Evolutionary conservation across 2,329 filamentous ascomycete species (phyloP).

Genomic region (Trichophyton equinum): DNA sequence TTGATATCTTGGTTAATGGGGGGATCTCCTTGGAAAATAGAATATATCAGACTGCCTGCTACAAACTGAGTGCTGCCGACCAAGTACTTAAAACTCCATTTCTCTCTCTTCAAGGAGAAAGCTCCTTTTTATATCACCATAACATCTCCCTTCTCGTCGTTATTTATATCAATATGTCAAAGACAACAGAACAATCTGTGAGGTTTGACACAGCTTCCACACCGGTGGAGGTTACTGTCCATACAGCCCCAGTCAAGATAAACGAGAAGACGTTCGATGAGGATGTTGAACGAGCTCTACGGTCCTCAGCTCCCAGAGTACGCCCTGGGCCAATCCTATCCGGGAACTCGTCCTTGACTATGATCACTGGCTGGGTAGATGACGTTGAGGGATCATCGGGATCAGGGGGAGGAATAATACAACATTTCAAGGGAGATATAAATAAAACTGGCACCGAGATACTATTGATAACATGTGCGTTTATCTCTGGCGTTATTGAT

Average conservation of each 20-base stretch:
- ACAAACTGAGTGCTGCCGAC: not conserved
- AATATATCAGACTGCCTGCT: not conserved
- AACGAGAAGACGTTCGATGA: not conserved
- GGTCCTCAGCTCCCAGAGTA: not conserved
- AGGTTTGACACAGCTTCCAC: conserved; percentile 5
- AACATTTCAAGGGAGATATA: conserved; percentile 11
- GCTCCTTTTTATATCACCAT: not conserved
- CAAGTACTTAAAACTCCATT: not conserved
- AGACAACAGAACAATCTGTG: not conserved
- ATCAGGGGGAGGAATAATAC: not conserved
- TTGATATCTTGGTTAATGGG: not conserved
- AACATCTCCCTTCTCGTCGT: not conserved
- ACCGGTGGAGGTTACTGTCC: not conserved
- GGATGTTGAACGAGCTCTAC: not conserved
- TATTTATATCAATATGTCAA: not conserved
- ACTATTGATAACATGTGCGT: conserved; percentile 13
- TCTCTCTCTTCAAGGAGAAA: not conserved
- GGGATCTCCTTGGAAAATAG: not conserved
- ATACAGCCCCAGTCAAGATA: not conserved
- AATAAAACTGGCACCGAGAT: conserved; percentile 9
- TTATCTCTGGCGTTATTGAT: conserved; percentile 13
- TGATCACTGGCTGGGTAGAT: conserved; percentile 5
- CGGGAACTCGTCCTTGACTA: conserved; percentile 13
- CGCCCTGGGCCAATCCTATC: conserved; percentile 7
- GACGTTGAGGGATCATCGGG: not conserved